Percentiles rank a stretch among this genome's conserved stretches.
These are phyloP conservation scores for Hanseniaspora meyeri DNA, from an alignment of 805 yeast species.

Conservation along the genomic window DNA sequence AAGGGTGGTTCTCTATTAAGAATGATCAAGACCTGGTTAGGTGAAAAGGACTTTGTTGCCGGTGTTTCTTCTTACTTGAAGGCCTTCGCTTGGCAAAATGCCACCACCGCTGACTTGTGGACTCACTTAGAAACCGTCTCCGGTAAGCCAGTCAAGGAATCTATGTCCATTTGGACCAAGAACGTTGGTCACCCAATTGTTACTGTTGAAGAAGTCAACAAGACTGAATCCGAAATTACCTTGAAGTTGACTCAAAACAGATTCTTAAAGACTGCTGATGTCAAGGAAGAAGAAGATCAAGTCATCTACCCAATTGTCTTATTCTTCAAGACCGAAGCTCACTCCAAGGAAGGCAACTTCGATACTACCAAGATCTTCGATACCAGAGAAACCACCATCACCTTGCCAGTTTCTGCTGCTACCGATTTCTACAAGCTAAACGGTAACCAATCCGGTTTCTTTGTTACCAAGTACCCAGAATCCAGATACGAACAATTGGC, in stretches of 20 bases:
- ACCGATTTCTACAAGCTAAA: conserved; percentile 50
- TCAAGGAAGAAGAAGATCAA: conserved; percentile 58
- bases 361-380: conserved; percentile 49
- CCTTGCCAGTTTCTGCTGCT: conserved; percentile 31
- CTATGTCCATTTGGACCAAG: conserved; percentile 73
- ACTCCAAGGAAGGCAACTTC: conserved; percentile 33
- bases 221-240: conserved; percentile 33
- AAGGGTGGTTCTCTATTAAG: conserved; percentile 71
- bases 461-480: conserved; percentile 57
- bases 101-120: conserved; percentile 69
- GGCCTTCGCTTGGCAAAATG: conserved; percentile 66
- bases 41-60: conserved; percentile 61
- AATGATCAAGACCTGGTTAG: conserved; percentile 71
- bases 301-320: conserved; percentile 59
- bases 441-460: conserved; percentile 62
- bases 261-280: conserved; percentile 66
- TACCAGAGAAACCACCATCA: conserved; percentile 36
- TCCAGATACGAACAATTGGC: conserved; percentile 62
- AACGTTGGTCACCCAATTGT: conserved; percentile 69
- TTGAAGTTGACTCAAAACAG: conserved; percentile 57
- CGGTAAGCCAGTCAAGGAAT: conserved; percentile 57
- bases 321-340: conserved; percentile 39
- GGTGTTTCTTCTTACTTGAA: conserved; percentile 71
- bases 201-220: conserved; percentile 55
- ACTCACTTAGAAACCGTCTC: conserved; percentile 54